Base-by-base conservation (phyloP, 2,329 filamentous ascomycete genomes). In the Fusarium anthophilum region DNA sequence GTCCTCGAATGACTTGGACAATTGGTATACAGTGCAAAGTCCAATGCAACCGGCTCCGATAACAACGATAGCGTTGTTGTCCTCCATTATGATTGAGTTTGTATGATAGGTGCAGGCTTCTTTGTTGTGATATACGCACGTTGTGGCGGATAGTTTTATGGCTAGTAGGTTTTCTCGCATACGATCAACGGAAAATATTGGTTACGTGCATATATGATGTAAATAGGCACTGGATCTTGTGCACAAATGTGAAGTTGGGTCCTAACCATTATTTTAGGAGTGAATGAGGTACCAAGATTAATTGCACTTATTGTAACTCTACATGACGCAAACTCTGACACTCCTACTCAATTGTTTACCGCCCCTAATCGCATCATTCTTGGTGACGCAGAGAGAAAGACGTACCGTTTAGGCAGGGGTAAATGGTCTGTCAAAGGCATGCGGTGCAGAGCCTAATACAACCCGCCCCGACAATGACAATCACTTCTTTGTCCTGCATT, bases 261-360 rank as follows among this genome's bases (percentile, higher is more conserved):
- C n/a, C n/a, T n/a, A n/a, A n/a, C n/a, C n/a, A n/a, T n/a, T n/a
- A n/a, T n/a, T n/a, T n/a, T n/a, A n/a, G n/a, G 30, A 32, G 30
- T 32, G 12, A 32, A 0, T 14, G 32, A 14, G 13, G 32, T 32
- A 32, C 32, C 0, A 0, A 32, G 32, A 32, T 32, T 32, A 0
- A 32, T 12, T 32, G 30, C 1, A 32, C 30, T 32, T 32, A 13
- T 32, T 3, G 32, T 32, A 32, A 32, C 13, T 32, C 5, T 14
- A 32, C 32, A 14, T 32, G 0, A n/a, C n/a, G n/a, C n/a, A n/a
- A 45, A 24, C n/a, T 1, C 1, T 44, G 4, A 11, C 12, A 8
- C 41, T 8, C 10, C 11, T 12, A 44, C 17, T 45, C 11, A 45
- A 18, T 18, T 18, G 1, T 15, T 18, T 44, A 0, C 15, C 6